Conservation (phyloP, 768 basidiomycete genomes). For the Mycena metata region DNA sequence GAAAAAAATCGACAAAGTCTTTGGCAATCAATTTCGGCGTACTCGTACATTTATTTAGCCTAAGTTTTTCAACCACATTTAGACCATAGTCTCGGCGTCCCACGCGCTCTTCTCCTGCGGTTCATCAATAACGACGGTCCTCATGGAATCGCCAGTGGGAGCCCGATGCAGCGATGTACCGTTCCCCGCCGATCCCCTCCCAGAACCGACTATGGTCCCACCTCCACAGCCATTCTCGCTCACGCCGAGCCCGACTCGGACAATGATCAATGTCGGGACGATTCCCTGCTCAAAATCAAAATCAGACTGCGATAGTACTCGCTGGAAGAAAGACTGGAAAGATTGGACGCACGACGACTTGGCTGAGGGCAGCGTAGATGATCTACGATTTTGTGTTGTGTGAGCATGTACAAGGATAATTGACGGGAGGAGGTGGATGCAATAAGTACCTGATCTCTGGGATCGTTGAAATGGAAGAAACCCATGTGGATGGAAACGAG, state of each 20-base stretch:
- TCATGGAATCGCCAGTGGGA: neutral
- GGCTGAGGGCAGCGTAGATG: conserved; percentile 24
- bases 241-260: conserved; percentile 48
- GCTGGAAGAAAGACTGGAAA: neutral
- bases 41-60: no score
- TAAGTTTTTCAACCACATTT: neutral
- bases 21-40: no score
- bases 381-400: neutral
- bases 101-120: conserved; percentile 13
- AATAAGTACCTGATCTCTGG: conserved; percentile 27
- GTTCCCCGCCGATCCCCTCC: neutral
- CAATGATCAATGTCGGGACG: conserved; percentile 50
- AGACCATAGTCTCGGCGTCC: conserved; percentile 28
- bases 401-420: no score
- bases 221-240: neutral
- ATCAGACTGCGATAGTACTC: no score
- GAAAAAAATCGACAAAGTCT: no score
- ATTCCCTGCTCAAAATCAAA: conserved; percentile 15
- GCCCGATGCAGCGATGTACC: neutral
- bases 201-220: conserved; percentile 10
- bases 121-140: neutral
- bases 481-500: conserved; percentile 44
- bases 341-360: conserved; percentile 24
- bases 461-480: conserved; percentile 29
- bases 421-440: neutral